phyloP scores from a whole-genome alignment of 2,329 filamentous ascomycete species.

The Fusarium sp. region DNA sequence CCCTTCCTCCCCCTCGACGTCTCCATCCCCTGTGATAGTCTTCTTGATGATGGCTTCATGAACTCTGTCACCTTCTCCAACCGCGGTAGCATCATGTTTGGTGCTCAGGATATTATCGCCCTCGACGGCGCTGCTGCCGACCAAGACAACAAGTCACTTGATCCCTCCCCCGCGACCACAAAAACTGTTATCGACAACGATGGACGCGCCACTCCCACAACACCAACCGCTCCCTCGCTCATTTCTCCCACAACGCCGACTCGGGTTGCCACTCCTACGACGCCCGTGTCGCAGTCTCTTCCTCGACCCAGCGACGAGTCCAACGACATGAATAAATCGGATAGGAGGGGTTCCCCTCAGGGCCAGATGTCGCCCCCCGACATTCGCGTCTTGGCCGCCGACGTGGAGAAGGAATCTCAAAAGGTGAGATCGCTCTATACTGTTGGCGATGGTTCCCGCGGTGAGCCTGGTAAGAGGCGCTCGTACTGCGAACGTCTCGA shows the following conservation, averaged over 20 bases:
- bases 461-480: constrained; percentile 63
- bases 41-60: constrained; percentile 70
- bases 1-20: constrained; percentile 66
- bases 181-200: constrained; percentile 35
- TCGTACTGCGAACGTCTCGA: constrained; percentile 62
- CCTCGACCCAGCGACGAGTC: constrained; percentile 41
- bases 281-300: constrained; percentile 36
- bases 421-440: constrained; percentile 76
- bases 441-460: constrained; percentile 64
- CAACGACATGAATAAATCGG: constrained; percentile 36
- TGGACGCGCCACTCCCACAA: constrained; percentile 37
- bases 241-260: constrained; percentile 25
- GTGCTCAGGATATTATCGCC: constrained; percentile 54
- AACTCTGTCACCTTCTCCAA: constrained; percentile 70
- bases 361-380: constrained; percentile 52
- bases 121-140: constrained; percentile 38
- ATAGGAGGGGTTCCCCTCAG: constrained; percentile 27
- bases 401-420: constrained; percentile 72
- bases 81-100: constrained; percentile 72
- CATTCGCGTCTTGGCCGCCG: constrained; percentile 65
- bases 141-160: constrained; percentile 4
- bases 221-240: constrained; percentile 13
- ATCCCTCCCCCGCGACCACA: constrained; percentile 19
- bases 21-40: constrained; percentile 65
- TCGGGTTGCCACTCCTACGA: constrained; percentile 33